These are phyloP conservation scores for Melaleuca alternifolia DNA, from an alignment of 345 rosid species.

Conservation along the genomic window DNA sequence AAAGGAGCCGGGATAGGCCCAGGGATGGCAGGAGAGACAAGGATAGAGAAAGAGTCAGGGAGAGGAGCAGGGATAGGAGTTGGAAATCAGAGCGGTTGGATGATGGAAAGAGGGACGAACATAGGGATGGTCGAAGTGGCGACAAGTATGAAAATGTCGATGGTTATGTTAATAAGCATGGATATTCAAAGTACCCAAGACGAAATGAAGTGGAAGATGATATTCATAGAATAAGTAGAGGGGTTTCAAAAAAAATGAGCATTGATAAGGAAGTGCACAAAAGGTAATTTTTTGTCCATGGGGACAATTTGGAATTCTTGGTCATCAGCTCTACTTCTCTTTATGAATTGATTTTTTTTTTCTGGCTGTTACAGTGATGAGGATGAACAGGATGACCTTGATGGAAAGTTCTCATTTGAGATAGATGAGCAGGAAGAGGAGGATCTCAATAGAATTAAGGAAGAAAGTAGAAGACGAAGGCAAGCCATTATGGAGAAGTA, in stretches of 20 bases:
- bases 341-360: not conserved
- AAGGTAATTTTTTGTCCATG: conserved; percentile 24
- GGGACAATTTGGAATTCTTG: not conserved
- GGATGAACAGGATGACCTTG: conserved; percentile 55
- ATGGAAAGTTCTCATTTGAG: conserved; percentile 44
- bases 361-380: conserved; percentile 33
- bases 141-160: not conserved
- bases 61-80: conserved; percentile 21
- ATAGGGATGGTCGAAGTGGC: conserved; percentile 26
- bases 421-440: conserved; percentile 77
- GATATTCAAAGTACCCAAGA: conserved; percentile 14
- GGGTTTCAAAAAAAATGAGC: conserved; percentile 13
- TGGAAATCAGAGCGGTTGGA: conserved; percentile 7
- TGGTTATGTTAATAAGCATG: conserved; percentile 16
- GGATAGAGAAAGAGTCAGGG: conserved; percentile 29
- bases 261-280: conserved; percentile 11
- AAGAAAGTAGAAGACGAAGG: conserved; percentile 81
- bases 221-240: conserved; percentile 16
- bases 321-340: not conserved
- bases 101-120: conserved; percentile 35
- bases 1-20: conserved; percentile 33
- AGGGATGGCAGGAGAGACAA: conserved; percentile 19
- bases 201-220: conserved; percentile 12
- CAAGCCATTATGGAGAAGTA: conserved; percentile 75
- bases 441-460: conserved; percentile 73